Conservation (phyloP, 2,329 filamentous ascomycete genomes). For the Dactylellina parvicollis region DNA sequence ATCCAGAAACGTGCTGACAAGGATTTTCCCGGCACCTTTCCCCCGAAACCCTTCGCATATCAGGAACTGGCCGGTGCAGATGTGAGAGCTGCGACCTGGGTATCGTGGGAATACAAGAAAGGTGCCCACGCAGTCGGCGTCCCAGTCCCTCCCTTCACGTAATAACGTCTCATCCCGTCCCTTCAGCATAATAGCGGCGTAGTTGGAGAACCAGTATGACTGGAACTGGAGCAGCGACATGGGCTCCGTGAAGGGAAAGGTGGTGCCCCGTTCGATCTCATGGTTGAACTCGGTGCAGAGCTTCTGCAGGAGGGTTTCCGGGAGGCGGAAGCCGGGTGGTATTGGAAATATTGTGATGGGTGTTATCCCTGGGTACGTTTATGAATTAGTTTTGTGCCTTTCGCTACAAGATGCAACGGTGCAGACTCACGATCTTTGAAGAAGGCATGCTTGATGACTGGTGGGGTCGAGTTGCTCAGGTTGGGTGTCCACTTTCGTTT, state of each 20-base stretch:
- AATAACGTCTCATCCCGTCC: constrained; percentile 67
- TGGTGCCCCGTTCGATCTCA: constrained; percentile 78
- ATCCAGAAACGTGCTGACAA: constrained; percentile 80
- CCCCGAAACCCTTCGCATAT: constrained; percentile 78
- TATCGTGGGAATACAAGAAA: constrained; percentile 37
- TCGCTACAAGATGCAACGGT: neutral
- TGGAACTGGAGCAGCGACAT: constrained; percentile 72
- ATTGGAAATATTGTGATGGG: constrained; percentile 76
- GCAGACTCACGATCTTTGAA: constrained; percentile 51
- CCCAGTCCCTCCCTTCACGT: constrained; percentile 69
- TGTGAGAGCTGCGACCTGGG: constrained; percentile 72
- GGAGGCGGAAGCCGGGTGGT: constrained; percentile 70
- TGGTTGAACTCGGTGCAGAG: constrained; percentile 74
- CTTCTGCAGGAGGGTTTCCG: constrained; percentile 71
- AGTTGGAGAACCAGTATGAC: constrained; percentile 78
- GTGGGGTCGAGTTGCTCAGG: constrained; percentile 26
- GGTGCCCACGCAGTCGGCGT: constrained; percentile 68
- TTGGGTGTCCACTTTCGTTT: constrained; percentile 51
- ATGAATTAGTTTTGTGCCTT: neutral
- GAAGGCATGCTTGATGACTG: constrained; percentile 50
- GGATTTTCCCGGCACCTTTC: constrained; percentile 77
- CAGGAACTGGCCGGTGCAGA: constrained; percentile 82
- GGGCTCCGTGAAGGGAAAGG: constrained; percentile 75
- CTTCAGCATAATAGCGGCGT: constrained; percentile 75
- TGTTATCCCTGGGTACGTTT: constrained; percentile 62